Evolutionary conservation across 2,329 filamentous ascomycete genomes (phyloP).

Genomic region (Lasiodiplodia sp.): DNA sequence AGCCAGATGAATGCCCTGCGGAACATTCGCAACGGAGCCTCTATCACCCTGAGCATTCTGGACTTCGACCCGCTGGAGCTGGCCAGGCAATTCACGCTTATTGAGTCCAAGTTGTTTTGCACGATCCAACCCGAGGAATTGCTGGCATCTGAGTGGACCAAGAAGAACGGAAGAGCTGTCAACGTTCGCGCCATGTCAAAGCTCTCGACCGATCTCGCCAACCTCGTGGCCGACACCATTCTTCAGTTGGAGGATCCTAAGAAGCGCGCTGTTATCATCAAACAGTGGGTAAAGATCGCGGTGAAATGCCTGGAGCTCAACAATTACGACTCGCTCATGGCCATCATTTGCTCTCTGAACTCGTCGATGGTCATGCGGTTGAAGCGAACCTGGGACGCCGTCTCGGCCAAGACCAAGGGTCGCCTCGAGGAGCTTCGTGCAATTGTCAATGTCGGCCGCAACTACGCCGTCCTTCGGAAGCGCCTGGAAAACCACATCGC

Average conservation of each 20-base stretch:
- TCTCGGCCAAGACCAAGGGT: slow-evolving; percentile 83
- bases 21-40: slow-evolving; percentile 76
- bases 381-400: slow-evolving; percentile 88
- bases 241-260: slow-evolving; percentile 88
- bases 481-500: slow-evolving; percentile 85
- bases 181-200: slow-evolving; percentile 96
- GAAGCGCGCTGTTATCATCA: slow-evolving; percentile 87
- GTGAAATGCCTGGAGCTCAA: slow-evolving; percentile 85
- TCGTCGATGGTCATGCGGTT: slow-evolving; percentile 89
- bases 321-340: slow-evolving; percentile 97
- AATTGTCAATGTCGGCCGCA: slow-evolving; percentile 89
- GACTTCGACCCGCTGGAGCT: slow-evolving; percentile 93
- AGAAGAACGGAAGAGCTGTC: slow-evolving; percentile 79
- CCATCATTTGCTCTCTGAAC: slow-evolving; percentile 93
- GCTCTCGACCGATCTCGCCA: slow-evolving; percentile 89
- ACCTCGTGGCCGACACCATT: slow-evolving; percentile 92
- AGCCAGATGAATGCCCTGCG: slow-evolving; percentile 76
- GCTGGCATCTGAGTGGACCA: slow-evolving; percentile 91
- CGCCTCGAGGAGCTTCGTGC: slow-evolving; percentile 79
- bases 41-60: slow-evolving; percentile 71
- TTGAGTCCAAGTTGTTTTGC: slow-evolving; percentile 90
- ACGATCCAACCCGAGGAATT: slow-evolving; percentile 92
- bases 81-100: slow-evolving; percentile 89
- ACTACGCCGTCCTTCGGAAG: slow-evolving; percentile 85
- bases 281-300: slow-evolving; percentile 98